Evolutionary conservation across 2,329 filamentous ascomycete genomes (phyloP).

Genomic region (Hirsutella rhossiliensis): DNA sequence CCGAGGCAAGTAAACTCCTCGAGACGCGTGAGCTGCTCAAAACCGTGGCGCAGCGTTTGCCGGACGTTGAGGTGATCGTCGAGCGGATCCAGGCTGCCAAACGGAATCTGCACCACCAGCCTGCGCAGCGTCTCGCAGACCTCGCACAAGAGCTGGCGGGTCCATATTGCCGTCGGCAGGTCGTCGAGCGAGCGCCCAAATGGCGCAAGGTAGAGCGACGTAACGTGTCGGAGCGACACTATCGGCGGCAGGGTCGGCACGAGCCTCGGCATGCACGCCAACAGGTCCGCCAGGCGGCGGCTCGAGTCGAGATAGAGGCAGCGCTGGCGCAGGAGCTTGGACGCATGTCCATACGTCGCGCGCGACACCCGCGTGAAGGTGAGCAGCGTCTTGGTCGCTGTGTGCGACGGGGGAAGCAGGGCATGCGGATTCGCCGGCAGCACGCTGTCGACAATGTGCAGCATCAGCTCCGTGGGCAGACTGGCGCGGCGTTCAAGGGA

Average conservation of each 20-base stretch:
- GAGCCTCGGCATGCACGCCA: slow-evolving; percentile 20
- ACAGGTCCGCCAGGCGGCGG: slow-evolving; percentile 18
- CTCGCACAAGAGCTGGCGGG: slow-evolving; percentile 29
- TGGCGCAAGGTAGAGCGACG: slow-evolving; percentile 28
- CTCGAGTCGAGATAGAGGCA: slow-evolving; percentile 32
- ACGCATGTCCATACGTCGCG: slow-evolving; percentile 26
- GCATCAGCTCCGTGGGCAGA: slow-evolving; percentile 22
- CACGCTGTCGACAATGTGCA: slow-evolving; percentile 21
- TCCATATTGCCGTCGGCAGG: slow-evolving; percentile 24
- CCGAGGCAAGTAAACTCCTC: slow-evolving; percentile 36
- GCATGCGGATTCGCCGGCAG: slow-evolving; percentile 16
- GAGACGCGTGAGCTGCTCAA: slow-evolving; percentile 27
- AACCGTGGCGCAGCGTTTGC: slow-evolving; percentile 30
- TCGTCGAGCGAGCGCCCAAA: slow-evolving; percentile 25
- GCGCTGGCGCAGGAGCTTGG: slow-evolving; percentile 28
- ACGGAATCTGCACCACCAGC: slow-evolving; percentile 35
- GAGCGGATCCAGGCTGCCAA: slow-evolving; percentile 27
- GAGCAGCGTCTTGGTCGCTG: slow-evolving; percentile 29
- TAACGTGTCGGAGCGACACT: slow-evolving; percentile 20
- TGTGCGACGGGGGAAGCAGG: slow-evolving; percentile 24
- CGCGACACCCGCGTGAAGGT: slow-evolving; percentile 30
- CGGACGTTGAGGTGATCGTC: slow-evolving; percentile 28
- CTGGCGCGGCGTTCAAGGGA: slow-evolving; percentile 1
- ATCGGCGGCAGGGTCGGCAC: slow-evolving; percentile 16
- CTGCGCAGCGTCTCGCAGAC: slow-evolving; percentile 26